Base-by-base conservation (phyloP, 1,284 basidiomycete species). In the Fomitopsis schrenkii region DNA sequence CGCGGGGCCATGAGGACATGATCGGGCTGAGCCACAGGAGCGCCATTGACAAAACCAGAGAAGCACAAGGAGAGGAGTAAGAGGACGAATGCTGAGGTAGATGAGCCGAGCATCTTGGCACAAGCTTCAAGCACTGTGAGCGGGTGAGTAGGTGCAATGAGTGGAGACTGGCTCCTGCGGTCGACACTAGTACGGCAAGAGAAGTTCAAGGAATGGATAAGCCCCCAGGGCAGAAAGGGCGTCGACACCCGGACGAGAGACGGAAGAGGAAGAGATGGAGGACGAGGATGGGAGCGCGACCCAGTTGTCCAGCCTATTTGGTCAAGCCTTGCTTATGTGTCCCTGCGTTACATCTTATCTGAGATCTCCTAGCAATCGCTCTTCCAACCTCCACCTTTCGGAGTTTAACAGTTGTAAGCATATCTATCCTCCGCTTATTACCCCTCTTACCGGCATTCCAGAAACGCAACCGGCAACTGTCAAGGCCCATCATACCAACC, bases 171-270 rank as follows among this genome's bases (percentile, higher is more conserved):
- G 77, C 83, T 83, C 84, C 79, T 69, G 68, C 68, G 63, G 71
- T 71, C 74, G 76, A 76, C 74, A 72, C 68, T 70, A 64, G 65
- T 63, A 67, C 68, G 71, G 66, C 68, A 72, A 66, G 69, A 71
- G 68, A 67, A 72, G 73, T 71, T 67, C 78, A 83, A 83, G 70
- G 78, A 83, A 75, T 74, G 80, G 77, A 83, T 80, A 76, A 67
- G 83, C 83, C 84, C 80, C 73, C 79, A 72, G 81, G 83, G 83
- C 83, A 70, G 60, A 74, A 70, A 70, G 62, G 66, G 68, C 67
- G 64, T 67, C 64, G 45, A 67, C 62, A 63, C 61, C 65, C 63
- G 66, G 62, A 64, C 33, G 52, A 22, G 65, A 64, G 64, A 65
- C 63, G 61, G 62, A 48, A 50, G 59, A 62, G 65, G 65, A 65